Percentiles rank a stretch among this genome's conserved stretches.
Conservation (phyloP, 108 stramenopile genomes). For the Ochromonas danica region DNA sequence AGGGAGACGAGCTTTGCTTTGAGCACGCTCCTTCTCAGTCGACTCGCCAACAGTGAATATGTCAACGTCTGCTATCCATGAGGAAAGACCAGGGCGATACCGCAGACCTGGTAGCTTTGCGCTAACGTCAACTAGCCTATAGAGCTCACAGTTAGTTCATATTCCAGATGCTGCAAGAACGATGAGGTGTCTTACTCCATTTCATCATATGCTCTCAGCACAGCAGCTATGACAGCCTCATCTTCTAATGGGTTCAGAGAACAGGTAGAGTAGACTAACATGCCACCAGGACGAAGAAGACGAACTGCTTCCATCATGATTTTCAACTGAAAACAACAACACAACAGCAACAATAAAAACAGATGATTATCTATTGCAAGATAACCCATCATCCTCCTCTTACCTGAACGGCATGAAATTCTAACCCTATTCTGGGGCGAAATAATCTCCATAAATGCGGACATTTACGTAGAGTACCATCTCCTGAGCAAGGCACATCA, state of each 20-base stretch:
- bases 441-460: constrained; percentile 68
- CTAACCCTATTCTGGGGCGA: constrained; percentile 60
- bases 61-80: constrained; percentile 2
- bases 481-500: constrained; percentile 85
- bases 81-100: neutral
- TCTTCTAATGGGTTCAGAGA: constrained; percentile 83
- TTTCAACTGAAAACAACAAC: constrained; percentile 38
- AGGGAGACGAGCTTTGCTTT: constrained; percentile 58
- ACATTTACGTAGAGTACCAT: constrained; percentile 81
- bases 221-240: constrained; percentile 80
- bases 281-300: constrained; percentile 67
- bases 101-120: constrained; percentile 30
- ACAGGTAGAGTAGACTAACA: constrained; percentile 77
- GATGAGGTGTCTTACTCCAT: constrained; percentile 53
- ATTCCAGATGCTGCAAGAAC: constrained; percentile 44
- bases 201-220: constrained; percentile 43
- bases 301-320: constrained; percentile 68
- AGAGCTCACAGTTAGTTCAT: too few species aligned
- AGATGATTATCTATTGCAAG: neutral
- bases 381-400: neutral
- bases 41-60: neutral
- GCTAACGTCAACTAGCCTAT: constrained; percentile 56
- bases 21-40: constrained; percentile 7
- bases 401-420: constrained; percentile 67
- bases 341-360: neutral